Evolutionary conservation across 2,329 filamentous ascomycete species (phyloP), one percentile per base, ranked within the genome.

Genomic region (Sarocladium oryzae): DNA sequence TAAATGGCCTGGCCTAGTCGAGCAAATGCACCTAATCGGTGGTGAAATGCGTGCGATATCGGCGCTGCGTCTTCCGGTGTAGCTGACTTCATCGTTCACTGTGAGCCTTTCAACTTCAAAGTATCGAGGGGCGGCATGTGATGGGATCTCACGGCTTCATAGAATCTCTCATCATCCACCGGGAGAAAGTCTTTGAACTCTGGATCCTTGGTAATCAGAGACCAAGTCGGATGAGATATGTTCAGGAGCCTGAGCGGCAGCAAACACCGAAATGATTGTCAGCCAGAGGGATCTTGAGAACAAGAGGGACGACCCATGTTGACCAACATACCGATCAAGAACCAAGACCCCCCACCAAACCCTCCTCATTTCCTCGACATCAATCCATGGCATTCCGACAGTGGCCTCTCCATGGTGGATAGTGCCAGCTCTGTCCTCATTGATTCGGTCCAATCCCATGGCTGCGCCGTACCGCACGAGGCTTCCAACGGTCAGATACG

Each of bases 331-430:
- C 46, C 51, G 20, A 10, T 53, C 51, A 24, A 53, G 37, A 6
- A 50, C 41, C 33, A 53, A 41, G 13, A 40, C 36, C 21, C 21
- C 56, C 56, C 56, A 56, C 56, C 56, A 57, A 2, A 52, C 51
- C 32, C 56, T 55, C 32, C 51, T 43, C 49, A 38, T 51, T 46
- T 57, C 56, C 23, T 57, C 54, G 9, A 53, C 28, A 20, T 56
- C 56, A 16, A 49, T 46, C 54, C 54, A 56, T 13, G 51, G 43
- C 3, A 40, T 16, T 6, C 36, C 36, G 16, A 40, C 8, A 20
- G 36, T 16, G 7, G 36, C 36, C 13, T 16, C 35, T 15, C 37
- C 8, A 2, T 7, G n/a, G 4, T 46, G 32, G 32, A 21, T 32
- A 32, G 28, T 41, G 24, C 50, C 36, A 37, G 16, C 49, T 33